A percentile compares a stretch with the other conserved stretches of the same genome.
Evolutionary conservation across 805 yeast genomes (phyloP).

Genomic region (Ogataea sp.): DNA sequence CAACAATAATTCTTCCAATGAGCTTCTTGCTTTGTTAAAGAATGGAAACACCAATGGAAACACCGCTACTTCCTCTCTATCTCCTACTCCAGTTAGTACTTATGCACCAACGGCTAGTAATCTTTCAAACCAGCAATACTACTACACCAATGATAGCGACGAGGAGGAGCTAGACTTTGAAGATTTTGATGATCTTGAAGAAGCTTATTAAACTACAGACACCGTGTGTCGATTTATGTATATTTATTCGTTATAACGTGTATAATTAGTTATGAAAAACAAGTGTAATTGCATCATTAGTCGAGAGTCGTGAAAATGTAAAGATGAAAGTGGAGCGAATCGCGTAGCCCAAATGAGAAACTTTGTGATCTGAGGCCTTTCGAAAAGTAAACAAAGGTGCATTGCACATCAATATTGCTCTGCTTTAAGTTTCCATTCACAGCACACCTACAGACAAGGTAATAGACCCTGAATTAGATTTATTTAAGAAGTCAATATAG

Average conservation of each 20-base stretch:
- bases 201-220: not conserved
- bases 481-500: no score
- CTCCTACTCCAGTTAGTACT: not conserved
- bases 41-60: not conserved
- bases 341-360: no score
- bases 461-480: no score
- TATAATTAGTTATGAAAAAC: not conserved
- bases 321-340: no score
- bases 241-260: not conserved
- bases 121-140: not conserved
- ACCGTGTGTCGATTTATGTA: not conserved
- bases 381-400: not conserved
- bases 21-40: not conserved
- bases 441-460: no score
- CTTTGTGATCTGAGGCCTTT: no score
- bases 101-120: not conserved
- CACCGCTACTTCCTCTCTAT: not conserved
- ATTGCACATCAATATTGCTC: no score
- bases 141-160: not conserved
- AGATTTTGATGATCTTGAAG: not conserved
- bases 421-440: no score
- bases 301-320: no score
- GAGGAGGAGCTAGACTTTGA: conserved; percentile 1
- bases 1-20: not conserved
- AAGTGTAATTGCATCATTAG: no score